phyloP scores from a whole-genome alignment of 208 protist genomes.

The Leishmania tropica region DNA sequence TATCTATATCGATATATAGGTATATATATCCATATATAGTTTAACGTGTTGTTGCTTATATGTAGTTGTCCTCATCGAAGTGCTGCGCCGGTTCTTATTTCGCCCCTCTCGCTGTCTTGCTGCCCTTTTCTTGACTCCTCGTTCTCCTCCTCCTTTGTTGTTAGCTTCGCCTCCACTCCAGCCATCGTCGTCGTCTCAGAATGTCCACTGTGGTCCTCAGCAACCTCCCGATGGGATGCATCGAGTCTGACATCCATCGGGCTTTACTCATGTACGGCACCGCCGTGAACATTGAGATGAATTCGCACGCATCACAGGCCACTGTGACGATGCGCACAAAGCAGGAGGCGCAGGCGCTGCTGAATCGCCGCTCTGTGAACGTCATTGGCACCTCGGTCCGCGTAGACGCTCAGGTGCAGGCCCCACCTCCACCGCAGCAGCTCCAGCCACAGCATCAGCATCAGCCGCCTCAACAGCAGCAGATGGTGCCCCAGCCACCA shows the following conservation, averaged over 20 bases:
- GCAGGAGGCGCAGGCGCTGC: slow-evolving; percentile 69
- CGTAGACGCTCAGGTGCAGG: slow-evolving; percentile 44
- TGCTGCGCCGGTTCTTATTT: not conserved
- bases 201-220: slow-evolving; percentile 70
- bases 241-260: slow-evolving; percentile 76
- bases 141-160: not conserved
- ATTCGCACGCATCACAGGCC: slow-evolving; percentile 52
- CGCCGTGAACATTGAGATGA: slow-evolving; percentile 53
- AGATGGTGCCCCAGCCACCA: not conserved
- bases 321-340: slow-evolving; percentile 76
- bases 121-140: slow-evolving; percentile 9
- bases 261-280: slow-evolving; percentile 83
- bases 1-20: too few relatives aligned
- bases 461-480: slow-evolving; percentile 8
- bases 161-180: not conserved
- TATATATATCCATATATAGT: too few relatives aligned
- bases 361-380: slow-evolving; percentile 68
- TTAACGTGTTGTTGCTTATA: too few relatives aligned
- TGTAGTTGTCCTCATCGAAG: not conserved
- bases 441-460: not conserved
- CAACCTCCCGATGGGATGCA: slow-evolving; percentile 69
- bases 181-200: not conserved
- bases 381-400: slow-evolving; percentile 68
- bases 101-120: not conserved
- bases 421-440: not conserved